A percentile compares a stretch with the other conserved stretches of the same genome.
Conservation (phyloP, 2,329 filamentous ascomycete species). For the Xylaria hypoxylon region DNA sequence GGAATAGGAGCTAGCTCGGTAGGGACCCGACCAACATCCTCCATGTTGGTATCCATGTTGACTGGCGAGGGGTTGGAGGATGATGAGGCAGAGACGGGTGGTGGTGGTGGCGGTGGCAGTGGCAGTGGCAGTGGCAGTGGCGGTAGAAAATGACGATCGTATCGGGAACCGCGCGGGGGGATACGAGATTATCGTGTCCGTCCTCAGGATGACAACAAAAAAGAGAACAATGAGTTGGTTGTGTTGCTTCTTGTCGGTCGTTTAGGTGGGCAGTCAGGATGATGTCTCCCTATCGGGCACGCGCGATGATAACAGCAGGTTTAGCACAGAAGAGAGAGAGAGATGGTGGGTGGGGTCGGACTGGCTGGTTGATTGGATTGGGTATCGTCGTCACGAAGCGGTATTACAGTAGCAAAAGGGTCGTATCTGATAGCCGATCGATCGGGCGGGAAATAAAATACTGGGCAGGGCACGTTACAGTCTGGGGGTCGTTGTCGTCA, state of each 20-base stretch:
- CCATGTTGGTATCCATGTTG: slow-evolving; percentile 97
- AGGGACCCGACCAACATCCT: slow-evolving; percentile 91
- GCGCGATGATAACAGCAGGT: slow-evolving; percentile 27
- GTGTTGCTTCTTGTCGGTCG: slow-evolving; percentile 16
- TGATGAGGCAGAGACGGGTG: not conserved
- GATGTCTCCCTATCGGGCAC: slow-evolving; percentile 27
- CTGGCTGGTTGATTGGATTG: slow-evolving; percentile 23
- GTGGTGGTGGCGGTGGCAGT: not conserved
- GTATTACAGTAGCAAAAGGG: slow-evolving; percentile 1
- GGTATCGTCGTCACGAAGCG: slow-evolving; percentile 30
- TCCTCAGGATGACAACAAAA: not conserved
- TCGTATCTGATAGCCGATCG: slow-evolving; percentile 1
- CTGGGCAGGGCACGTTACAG: slow-evolving; percentile 9
- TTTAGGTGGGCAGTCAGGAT: slow-evolving; percentile 10
- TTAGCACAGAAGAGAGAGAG: not conserved
- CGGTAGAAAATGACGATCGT: slow-evolving; percentile 7
- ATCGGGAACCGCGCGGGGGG: slow-evolving; percentile 5
- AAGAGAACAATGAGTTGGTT: not conserved
- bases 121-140: not conserved
- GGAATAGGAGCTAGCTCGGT: slow-evolving; percentile 79
- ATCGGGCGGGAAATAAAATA: not conserved
- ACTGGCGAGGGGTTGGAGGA: slow-evolving; percentile 21
- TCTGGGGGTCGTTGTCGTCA: slow-evolving; percentile 13
- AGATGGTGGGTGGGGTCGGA: slow-evolving; percentile 29
- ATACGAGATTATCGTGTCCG: not conserved